These are phyloP conservation scores for Malus orientalis DNA, from an alignment of 306 rosid genomes.

Conservation along the genomic window DNA sequence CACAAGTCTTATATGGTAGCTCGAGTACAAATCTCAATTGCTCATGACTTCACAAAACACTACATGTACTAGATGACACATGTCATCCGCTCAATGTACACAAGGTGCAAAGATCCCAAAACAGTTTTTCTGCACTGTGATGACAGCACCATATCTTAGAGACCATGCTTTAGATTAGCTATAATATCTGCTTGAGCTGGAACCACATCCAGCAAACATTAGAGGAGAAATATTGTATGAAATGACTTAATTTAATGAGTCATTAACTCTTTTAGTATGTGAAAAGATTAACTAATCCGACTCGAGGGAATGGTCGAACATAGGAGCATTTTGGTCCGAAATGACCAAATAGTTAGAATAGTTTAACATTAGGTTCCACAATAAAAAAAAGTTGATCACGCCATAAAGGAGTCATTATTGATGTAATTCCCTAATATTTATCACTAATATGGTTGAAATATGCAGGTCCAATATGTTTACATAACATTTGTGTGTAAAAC, in stretches of 20 bases:
- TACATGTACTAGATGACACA: neutral
- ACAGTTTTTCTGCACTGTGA: neutral
- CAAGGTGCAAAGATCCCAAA: neutral
- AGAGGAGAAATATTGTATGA: neutral
- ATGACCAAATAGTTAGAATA: too few species aligned
- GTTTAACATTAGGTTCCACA: neutral
- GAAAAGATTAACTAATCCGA: neutral
- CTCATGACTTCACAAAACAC: neutral
- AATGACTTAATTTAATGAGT: neutral
- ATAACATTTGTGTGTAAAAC: neutral
- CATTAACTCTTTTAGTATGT: neutral
- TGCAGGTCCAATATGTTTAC: neutral
- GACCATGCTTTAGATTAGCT: neutral
- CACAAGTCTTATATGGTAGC: neutral
- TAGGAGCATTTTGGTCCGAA: neutral
- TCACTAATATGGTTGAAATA: neutral
- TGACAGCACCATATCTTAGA: neutral
- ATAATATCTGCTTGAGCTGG: neutral
- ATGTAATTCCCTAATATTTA: neutral
- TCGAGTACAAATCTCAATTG: neutral
- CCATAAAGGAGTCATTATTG: too few species aligned
- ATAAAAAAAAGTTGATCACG: neutral
- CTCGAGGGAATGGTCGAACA: neutral
- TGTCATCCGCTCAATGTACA: neutral
- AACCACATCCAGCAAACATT: neutral